phyloP scores from a whole-genome alignment of 2,329 filamentous ascomycete genomes.

The Fusarium protoensiforme region DNA sequence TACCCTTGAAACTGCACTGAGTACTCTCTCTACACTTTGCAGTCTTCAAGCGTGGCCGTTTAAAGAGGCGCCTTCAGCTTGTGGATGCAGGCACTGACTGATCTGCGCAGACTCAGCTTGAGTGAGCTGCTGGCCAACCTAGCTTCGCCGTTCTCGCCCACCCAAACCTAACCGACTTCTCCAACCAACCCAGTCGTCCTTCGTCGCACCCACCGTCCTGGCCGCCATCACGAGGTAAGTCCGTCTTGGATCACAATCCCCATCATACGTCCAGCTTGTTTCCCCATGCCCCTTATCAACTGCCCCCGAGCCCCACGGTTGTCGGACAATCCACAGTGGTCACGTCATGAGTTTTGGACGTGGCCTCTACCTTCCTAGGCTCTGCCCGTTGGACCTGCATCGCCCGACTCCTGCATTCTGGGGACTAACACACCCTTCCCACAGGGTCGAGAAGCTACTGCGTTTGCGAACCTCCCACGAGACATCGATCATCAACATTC shows the following conservation, averaged over 20 bases:
- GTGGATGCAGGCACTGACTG: conserved; percentile 35
- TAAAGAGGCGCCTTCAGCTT: conserved; percentile 24
- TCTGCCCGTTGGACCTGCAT: neutral
- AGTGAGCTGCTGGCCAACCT: conserved; percentile 33
- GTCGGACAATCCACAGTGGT: conserved; percentile 28
- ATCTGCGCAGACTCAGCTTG: conserved; percentile 25
- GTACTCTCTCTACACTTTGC: neutral
- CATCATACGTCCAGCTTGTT: conserved; percentile 3
- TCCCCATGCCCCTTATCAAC: conserved; percentile 20
- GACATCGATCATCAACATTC: conserved; percentile 15
- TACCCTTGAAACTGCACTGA: conserved; percentile 4
- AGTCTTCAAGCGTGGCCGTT: conserved; percentile 11
- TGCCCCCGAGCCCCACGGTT: conserved; percentile 19
- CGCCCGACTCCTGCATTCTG: neutral
- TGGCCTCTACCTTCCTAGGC: conserved; percentile 31
- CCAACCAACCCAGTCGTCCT: conserved; percentile 19
- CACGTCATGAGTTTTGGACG: conserved; percentile 39
- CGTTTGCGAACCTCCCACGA: conserved; percentile 27
- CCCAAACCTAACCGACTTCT: conserved; percentile 19
- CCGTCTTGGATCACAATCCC: conserved; percentile 11
- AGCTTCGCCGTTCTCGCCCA: conserved; percentile 28
- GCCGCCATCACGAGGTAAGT: conserved; percentile 30
- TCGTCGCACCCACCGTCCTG: conserved; percentile 31
- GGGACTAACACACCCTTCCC: conserved; percentile 16
- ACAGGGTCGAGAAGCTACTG: conserved; percentile 23